Evolutionary conservation across 495 filamentous ascomycete species (phyloP).

Genomic region (Amorphotheca resinae): DNA sequence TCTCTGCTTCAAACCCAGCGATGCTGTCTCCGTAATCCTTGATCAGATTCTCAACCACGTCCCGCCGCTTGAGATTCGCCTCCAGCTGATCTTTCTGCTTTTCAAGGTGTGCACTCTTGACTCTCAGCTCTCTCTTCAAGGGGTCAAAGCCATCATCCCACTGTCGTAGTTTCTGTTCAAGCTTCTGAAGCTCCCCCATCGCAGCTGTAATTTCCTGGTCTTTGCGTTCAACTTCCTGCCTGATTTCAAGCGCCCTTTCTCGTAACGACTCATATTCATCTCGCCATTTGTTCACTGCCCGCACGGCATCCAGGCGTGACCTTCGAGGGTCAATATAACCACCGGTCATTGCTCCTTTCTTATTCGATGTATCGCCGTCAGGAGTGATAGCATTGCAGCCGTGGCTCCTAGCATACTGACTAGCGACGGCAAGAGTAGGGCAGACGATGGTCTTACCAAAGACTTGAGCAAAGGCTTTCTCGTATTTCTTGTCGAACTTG

Average conservation of each 20-base stretch:
- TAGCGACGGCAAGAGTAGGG: slow-evolving; percentile 70
- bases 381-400: slow-evolving; percentile 86
- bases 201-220: slow-evolving; percentile 80
- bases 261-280: slow-evolving; percentile 51
- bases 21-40: slow-evolving; percentile 65
- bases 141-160: slow-evolving; percentile 77
- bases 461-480: slow-evolving; percentile 79
- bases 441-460: slow-evolving; percentile 95
- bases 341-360: slow-evolving; percentile 86
- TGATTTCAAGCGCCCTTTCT: slow-evolving; percentile 42
- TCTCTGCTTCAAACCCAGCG: slow-evolving; percentile 59
- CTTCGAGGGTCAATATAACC: slow-evolving; percentile 76
- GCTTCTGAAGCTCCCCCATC: slow-evolving; percentile 66
- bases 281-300: slow-evolving; percentile 59
- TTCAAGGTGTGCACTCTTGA: slow-evolving; percentile 57
- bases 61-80: slow-evolving; percentile 48
- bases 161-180: slow-evolving; percentile 65
- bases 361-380: slow-evolving; percentile 86
- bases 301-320: slow-evolving; percentile 75
- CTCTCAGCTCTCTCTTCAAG: slow-evolving; percentile 56
- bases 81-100: slow-evolving; percentile 65
- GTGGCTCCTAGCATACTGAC: slow-evolving; percentile 82
- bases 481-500: slow-evolving; percentile 62
- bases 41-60: slow-evolving; percentile 64
- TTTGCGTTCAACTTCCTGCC: slow-evolving; percentile 54